phyloP scores from a whole-genome alignment of 2,329 filamentous ascomycete species.

The Aspergillus pseudonomiae region DNA sequence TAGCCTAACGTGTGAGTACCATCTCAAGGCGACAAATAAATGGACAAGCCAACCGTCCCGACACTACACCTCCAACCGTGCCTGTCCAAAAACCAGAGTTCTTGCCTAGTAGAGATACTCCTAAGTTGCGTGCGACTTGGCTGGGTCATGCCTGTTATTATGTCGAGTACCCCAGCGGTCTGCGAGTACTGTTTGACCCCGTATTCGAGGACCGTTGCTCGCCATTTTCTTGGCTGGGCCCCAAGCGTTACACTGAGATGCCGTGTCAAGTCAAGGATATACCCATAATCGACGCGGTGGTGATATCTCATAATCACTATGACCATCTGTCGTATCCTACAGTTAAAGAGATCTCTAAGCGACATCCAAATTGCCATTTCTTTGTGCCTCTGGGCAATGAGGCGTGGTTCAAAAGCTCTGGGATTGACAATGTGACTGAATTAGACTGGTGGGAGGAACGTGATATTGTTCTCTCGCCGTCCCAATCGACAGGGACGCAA shows the following conservation, averaged over 20 bases:
- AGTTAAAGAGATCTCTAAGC: conserved; percentile 68
- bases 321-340: conserved; percentile 84
- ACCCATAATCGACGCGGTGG: conserved; percentile 59
- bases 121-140: conserved; percentile 81
- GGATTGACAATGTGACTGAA: conserved; percentile 78
- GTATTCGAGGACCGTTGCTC: conserved; percentile 88
- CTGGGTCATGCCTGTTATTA: conserved; percentile 94
- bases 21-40: conserved; percentile 46
- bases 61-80: conserved; percentile 68
- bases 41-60: conserved; percentile 58
- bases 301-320: conserved; percentile 91
- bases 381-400: conserved; percentile 84
- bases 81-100: conserved; percentile 69
- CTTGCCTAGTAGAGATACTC: conserved; percentile 60
- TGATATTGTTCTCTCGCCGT: conserved; percentile 65
- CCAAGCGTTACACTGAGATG: conserved; percentile 75
- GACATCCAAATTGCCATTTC: conserved; percentile 79
- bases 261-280: conserved; percentile 80
- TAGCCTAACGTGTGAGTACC: neutral
- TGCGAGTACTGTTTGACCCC: conserved; percentile 90
- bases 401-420: conserved; percentile 74
- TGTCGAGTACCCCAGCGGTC: conserved; percentile 82
- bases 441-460: conserved; percentile 93
- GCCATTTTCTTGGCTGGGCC: conserved; percentile 70
- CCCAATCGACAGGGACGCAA: conserved; percentile 27